Evolutionary conservation across 139 green algal species (phyloP).

Genomic region (Medakamo hakoo): DNA sequence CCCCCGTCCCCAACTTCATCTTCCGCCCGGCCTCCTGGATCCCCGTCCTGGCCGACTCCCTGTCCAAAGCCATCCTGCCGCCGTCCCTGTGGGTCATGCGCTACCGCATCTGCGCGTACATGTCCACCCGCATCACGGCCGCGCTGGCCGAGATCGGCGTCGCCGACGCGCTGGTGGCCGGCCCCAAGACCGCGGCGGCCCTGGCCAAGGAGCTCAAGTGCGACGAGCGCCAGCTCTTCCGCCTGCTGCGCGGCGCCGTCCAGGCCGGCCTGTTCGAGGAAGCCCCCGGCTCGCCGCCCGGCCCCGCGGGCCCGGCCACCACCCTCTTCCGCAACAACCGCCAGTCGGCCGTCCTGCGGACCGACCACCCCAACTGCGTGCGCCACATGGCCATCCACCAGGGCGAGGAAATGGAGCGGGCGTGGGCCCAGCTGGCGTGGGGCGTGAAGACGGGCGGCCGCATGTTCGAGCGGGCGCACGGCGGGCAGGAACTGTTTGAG

Average conservation of each 20-base stretch:
- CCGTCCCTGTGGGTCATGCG: neutral
- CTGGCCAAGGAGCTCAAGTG: constrained; percentile 1
- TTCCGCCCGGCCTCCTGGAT: neutral
- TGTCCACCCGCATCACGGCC: neutral
- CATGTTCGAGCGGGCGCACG: constrained; percentile 57
- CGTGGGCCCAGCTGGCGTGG: constrained; percentile 1
- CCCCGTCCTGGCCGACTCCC: neutral
- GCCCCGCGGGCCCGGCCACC: neutral
- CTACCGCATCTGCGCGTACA: neutral
- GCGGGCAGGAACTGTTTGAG: constrained; percentile 23
- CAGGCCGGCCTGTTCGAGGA: neutral
- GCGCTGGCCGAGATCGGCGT: neutral
- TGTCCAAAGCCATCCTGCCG: neutral
- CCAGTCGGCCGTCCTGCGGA: neutral
- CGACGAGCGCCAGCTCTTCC: neutral
- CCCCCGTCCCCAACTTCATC: neutral
- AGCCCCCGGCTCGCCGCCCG: neutral
- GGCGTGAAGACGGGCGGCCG: neutral
- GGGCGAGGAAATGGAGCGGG: neutral
- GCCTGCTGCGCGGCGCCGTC: constrained; percentile 4
- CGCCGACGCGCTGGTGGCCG: neutral
- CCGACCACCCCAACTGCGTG: constrained; percentile 5
- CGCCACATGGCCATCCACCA: neutral
- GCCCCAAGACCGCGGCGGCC: neutral
- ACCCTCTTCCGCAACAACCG: constrained; percentile 7